These are phyloP conservation scores for Flammula alnicola DNA, from an alignment of 1,284 basidiomycete genomes.

Conservation along the genomic window DNA sequence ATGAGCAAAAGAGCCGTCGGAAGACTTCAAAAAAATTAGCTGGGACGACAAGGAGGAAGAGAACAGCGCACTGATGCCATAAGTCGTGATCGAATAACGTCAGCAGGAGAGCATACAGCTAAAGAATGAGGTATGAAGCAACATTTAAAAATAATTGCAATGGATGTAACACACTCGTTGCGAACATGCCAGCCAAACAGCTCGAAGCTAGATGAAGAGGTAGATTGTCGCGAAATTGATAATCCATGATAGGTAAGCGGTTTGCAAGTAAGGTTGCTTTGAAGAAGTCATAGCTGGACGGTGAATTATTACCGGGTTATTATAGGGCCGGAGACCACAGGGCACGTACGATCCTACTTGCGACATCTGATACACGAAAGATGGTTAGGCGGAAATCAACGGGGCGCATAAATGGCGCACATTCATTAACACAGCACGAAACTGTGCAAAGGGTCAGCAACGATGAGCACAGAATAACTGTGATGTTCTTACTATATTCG, in stretches of 20 bases:
- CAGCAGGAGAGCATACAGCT: slow-evolving; percentile 89
- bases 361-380: slow-evolving; percentile 49
- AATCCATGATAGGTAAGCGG: slow-evolving; percentile 61
- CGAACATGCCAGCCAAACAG: slow-evolving; percentile 80
- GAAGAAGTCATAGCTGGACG: slow-evolving; percentile 83
- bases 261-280: slow-evolving; percentile 67
- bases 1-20: slow-evolving; percentile 48
- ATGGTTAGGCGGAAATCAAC: slow-evolving; percentile 10
- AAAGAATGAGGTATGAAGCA: slow-evolving; percentile 17
- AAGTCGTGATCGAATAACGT: slow-evolving; percentile 81
- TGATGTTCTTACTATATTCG: slow-evolving; percentile 66
- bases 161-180: slow-evolving; percentile 66
- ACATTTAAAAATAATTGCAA: slow-evolving; percentile 6
- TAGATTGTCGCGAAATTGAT: slow-evolving; percentile 73
- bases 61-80: slow-evolving; percentile 68
- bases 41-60: slow-evolving; percentile 4
- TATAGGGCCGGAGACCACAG: slow-evolving; percentile 1
- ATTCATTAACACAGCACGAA: slow-evolving; percentile 87
- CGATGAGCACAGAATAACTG: slow-evolving; percentile 2
- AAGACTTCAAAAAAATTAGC: slow-evolving; percentile 44
- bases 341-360: slow-evolving; percentile 85
- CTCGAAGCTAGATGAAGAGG: slow-evolving; percentile 69
- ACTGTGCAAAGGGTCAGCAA: slow-evolving; percentile 41
- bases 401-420: slow-evolving; percentile 47
- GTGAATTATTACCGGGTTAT: slow-evolving; percentile 1